Percentiles rank a stretch among this genome's conserved stretches.
Conservation (phyloP, 2,329 filamentous ascomycete genomes). For the Cordyceps farinosa region DNA sequence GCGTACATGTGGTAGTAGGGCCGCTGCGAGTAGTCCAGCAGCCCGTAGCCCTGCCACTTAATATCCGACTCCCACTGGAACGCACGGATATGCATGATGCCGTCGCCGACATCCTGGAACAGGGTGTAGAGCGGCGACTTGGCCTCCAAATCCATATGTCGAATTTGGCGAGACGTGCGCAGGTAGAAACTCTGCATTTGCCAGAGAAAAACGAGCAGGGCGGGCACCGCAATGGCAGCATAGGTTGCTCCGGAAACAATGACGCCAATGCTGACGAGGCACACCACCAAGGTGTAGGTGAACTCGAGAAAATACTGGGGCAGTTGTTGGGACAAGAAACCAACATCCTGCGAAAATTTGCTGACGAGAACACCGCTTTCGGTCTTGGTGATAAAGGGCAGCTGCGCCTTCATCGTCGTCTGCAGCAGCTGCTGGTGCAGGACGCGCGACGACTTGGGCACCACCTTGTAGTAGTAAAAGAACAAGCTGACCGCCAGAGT, state of each 20-base stretch:
- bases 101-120: conserved; percentile 42
- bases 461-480: conserved; percentile 15
- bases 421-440: conserved; percentile 9
- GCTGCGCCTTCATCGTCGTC: conserved; percentile 19
- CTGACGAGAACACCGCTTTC: conserved; percentile 16
- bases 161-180: conserved; percentile 35
- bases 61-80: conserved; percentile 49
- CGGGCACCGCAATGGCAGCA: conserved; percentile 28
- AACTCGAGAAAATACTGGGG: conserved; percentile 21
- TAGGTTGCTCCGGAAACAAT: conserved; percentile 27
- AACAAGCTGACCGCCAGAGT: conserved; percentile 8
- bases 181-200: conserved; percentile 33
- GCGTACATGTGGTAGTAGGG: conserved; percentile 53
- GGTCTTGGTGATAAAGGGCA: conserved; percentile 11
- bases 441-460: conserved; percentile 14
- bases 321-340: conserved; percentile 26
- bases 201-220: conserved; percentile 26
- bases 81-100: conserved; percentile 47
- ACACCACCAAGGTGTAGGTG: background rate
- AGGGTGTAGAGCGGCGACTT: conserved; percentile 34
- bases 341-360: conserved; percentile 29
- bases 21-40: conserved; percentile 50
- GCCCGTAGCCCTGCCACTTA: conserved; percentile 39
- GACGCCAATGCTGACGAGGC: conserved; percentile 21
- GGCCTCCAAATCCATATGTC: conserved; percentile 35